Percentiles rank a stretch among this genome's conserved stretches.
Evolutionary conservation across 140 eudicot species (phyloP).

Genomic region (Anethum foeniculum): DNA sequence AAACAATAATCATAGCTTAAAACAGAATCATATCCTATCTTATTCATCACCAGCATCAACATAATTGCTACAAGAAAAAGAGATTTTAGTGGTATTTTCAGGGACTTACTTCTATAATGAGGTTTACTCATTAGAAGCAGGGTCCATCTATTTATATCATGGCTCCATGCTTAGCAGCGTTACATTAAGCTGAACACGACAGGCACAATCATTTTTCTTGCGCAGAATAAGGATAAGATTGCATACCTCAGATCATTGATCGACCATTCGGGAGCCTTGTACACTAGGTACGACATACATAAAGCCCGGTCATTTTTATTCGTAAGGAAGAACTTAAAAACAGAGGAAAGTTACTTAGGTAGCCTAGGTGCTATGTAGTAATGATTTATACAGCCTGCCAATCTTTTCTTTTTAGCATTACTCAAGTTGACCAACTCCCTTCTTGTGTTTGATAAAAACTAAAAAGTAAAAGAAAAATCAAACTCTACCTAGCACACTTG

Average conservation of each 20-base stretch:
- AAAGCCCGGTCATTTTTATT: constrained; percentile 36
- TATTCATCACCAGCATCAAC: not conserved
- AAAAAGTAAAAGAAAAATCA: not conserved
- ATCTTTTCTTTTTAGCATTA: constrained; percentile 14
- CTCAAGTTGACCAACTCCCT: constrained; percentile 13
- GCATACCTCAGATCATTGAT: not conserved
- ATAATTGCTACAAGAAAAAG: constrained; percentile 5
- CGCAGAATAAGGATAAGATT: not conserved
- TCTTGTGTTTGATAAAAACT: not conserved
- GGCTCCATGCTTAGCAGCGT: not conserved
- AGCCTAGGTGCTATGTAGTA: constrained; percentile 13
- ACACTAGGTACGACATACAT: not conserved
- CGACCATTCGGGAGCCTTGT: not conserved
- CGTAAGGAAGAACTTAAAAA: constrained; percentile 14
- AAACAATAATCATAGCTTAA: constrained; percentile 2
- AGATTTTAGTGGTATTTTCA: not conserved
- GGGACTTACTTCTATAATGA: constrained; percentile 2
- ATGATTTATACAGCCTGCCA: constrained; percentile 47
- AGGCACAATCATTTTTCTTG: not conserved
- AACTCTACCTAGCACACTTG: constrained; percentile 12
- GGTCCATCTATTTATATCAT: not conserved
- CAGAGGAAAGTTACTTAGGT: not conserved
- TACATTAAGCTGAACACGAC: not conserved
- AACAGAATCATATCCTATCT: not conserved
- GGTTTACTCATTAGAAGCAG: not conserved